Base-by-base conservation (phyloP, 2,329 filamentous ascomycete species). In the Fusarium cyanostomum region DNA sequence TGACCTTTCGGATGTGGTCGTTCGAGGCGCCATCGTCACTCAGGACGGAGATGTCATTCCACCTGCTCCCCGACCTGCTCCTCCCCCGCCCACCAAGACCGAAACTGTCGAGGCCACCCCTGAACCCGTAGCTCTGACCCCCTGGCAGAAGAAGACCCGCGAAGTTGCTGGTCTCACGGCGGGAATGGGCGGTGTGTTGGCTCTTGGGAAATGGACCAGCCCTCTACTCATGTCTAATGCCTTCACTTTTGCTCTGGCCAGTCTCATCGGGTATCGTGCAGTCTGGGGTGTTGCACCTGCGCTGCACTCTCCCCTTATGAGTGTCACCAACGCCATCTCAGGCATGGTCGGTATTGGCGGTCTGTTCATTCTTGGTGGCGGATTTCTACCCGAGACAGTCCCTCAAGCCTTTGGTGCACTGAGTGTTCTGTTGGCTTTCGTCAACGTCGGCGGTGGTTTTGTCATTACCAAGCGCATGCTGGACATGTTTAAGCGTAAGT, bases 381-480 rank as follows among this genome's bases (percentile, higher is more conserved):
- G 92, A 21, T 90, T 88, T 71, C 64, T 92, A 0, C 92, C 92
- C 0, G 86, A 89, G 69, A 96, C 92, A 0, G 81, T 96, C 7
- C 92, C 92, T 0, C 92, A 96, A 73, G 77, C 80, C 3, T 86
- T 97, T 31, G 93, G 92, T 52, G 91, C 92, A 2, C 77, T 87
- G 1, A 96, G 92, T 1, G 93, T 96, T 1, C 80, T 95, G 6
- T 79, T 97, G 16, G 92, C 92, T 0, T 96, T 95, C 72, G 91
- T 96, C 62, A 96, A 96, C 66, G 88, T 97, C 3, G 89, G 91
- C 0, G 93, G 93, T 56, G 93, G 93, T 0, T 97, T 97, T 60
- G 90, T 96, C 38, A 92, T 97, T 58, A 96, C 92, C 4, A 96
- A 96, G 78, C 85, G 93, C 62, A 97, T 97, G 93, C 81, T 97